Base-by-base conservation (phyloP, 371 early-diverging fungal species). In the Phascolomyces articulosus region DNA sequence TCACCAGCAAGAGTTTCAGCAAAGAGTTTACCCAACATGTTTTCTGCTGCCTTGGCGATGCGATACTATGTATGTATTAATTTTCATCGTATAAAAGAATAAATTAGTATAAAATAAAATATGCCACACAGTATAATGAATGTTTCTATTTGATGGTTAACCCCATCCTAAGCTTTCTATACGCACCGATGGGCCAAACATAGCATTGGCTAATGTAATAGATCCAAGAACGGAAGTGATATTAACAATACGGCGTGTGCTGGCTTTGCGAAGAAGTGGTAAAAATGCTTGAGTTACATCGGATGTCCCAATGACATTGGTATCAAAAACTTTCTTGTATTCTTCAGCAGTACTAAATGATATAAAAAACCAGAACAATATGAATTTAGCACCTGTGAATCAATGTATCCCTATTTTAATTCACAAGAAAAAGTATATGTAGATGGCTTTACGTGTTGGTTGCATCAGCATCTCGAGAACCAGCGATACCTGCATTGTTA, bases 21-120 rank as follows among this genome's bases (percentile, higher is more conserved):
- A 15, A 62, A 60, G 13, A 41, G 13, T 27, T 49, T 66, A 7
- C 64, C 62, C 28, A 68, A 44, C 74, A 74, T 74, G 67, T 78
- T 78, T 11, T 68, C 59, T 1, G 70, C 78, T 34, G 74, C 65
- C 44, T 78, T 78, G 56, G 74, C 70, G 18, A 74, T 62, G 16
- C 71, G 51, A 56, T 78, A 78, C 54, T 58, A 59, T n/a, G n/a
- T n/a, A n/a, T n/a, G n/a, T n/a, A n/a, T n/a, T n/a, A n/a, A n/a
- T n/a, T n/a, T n/a, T n/a, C n/a, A n/a, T n/a, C n/a, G 21, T 15
- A 58, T 40, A 21, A 58, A 9, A 47, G 4, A n/a, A 15, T 16
- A 9, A 41, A 41, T 31, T 31, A 9, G 41, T 4, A 41, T 4
- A 4, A 41, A 41, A 41, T 8, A 41, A 11, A 41, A 41, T 41